A percentile compares a stretch with the other conserved stretches of the same genome.
phyloP scores from a whole-genome alignment of 139 green algal species.

The Chlamydomonas schloesseri region DNA sequence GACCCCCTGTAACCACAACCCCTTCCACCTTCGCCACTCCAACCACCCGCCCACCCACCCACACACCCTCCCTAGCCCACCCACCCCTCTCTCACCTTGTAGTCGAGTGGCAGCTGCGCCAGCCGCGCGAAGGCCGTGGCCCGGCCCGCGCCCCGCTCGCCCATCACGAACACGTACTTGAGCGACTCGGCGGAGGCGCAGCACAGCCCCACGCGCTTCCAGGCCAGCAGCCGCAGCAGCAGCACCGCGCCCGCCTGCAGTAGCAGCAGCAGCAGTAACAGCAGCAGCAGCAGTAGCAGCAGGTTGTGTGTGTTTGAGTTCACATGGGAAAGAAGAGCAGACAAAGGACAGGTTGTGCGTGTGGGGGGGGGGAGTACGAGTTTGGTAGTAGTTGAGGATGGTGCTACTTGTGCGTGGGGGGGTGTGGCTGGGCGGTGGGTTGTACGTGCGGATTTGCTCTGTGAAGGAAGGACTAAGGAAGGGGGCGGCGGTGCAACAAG shows the following conservation, averaged over 20 bases:
- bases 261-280: neutral
- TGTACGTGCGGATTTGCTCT: too few relatives aligned
- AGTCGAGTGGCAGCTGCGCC: conserved; percentile 40
- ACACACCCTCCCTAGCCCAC: neutral
- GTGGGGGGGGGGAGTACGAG: neutral
- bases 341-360: too few relatives aligned
- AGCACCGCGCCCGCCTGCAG: conserved; percentile 28
- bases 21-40: too few relatives aligned
- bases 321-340: too few relatives aligned
- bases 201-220: conserved; percentile 34
- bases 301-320: neutral
- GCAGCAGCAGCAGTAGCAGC: too few relatives aligned
- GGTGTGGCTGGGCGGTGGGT: too few relatives aligned
- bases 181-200: conserved; percentile 22
- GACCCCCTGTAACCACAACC: too few relatives aligned
- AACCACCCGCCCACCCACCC: neutral
- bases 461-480: too few relatives aligned
- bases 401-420: too few relatives aligned
- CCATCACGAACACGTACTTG: conserved; percentile 52
- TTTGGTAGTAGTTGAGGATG: too few relatives aligned
- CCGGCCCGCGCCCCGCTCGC: conserved; percentile 11
- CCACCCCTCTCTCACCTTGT: conserved; percentile 23
- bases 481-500: too few relatives aligned
- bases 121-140: conserved; percentile 37
- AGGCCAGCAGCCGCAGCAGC: conserved; percentile 55